Conservation (phyloP, 2,329 filamentous ascomycete species). For the Gyromitra esculenta region DNA sequence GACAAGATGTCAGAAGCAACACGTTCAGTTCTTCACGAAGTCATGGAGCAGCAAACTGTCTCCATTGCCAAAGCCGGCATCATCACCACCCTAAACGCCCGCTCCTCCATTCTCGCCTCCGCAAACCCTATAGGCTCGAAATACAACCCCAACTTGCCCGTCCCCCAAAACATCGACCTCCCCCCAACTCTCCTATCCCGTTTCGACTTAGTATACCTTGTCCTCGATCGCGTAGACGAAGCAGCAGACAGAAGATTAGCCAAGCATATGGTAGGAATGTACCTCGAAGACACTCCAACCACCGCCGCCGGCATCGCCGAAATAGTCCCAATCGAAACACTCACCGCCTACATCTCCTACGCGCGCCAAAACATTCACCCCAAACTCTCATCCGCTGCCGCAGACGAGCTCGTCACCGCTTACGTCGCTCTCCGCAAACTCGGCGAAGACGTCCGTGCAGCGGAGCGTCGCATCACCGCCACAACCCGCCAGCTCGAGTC, state of each 20-base stretch:
- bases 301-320: constrained; percentile 79
- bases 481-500: constrained; percentile 96
- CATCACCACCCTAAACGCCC: constrained; percentile 88
- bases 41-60: constrained; percentile 83
- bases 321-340: constrained; percentile 89
- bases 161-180: constrained; percentile 97
- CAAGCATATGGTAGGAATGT: constrained; percentile 93
- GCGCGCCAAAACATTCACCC: constrained; percentile 88
- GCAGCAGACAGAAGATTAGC: constrained; percentile 86
- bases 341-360: constrained; percentile 97
- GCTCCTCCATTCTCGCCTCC: constrained; percentile 94
- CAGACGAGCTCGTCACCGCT: constrained; percentile 81
- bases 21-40: constrained; percentile 78
- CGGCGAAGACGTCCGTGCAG: constrained; percentile 83
- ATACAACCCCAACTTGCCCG: constrained; percentile 94
- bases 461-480: constrained; percentile 95
- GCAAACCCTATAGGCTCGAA: constrained; percentile 98
- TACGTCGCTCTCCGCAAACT: constrained; percentile 97
- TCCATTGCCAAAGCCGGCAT: constrained; percentile 82
- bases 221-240: constrained; percentile 93
- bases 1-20: constrained; percentile 83
- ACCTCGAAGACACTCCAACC: constrained; percentile 91
- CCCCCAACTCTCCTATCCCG: constrained; percentile 93
- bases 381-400: constrained; percentile 79
- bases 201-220: constrained; percentile 96